Base-by-base conservation (phyloP, 306 rosid genomes). In the Cicer yamashitae region DNA sequence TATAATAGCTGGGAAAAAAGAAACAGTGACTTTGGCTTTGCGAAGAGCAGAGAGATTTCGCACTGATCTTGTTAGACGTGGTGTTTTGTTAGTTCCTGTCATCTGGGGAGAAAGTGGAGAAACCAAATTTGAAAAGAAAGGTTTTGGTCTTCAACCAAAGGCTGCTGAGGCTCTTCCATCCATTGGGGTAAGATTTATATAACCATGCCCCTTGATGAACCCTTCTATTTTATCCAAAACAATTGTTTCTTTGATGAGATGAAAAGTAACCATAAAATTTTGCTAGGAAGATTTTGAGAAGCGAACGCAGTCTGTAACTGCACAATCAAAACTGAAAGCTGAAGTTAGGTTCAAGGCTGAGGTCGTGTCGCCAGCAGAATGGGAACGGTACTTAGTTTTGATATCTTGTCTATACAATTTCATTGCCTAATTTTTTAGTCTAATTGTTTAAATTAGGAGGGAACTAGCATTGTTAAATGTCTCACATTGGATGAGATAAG, bases 291-390 rank as follows among this genome's bases (percentile, higher is more conserved):
- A 94, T 81, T 94, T 94, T 62, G 97, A 92, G 82, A 89, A 94
- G 85, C 90, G 93, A 76, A 77, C 96, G 74, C 93, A 94, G 78
- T 92, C 96, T 53, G 71, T 94, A 89, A 86, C 85, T 17, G 81
- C 98, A 59, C 89, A 83, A 71, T 90, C 99, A 1, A 94, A 88
- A 89, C 84, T 94, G 92, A 88, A 92, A 83, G 88, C 99, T 52
- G 99, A 94, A 90, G 87, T 92, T 75, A 88, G 93, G 81, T 94
- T 92, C 86, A 89, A 83, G 89, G 96, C 99, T 22, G 98, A 94
- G 83, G 86, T 73, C 74, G 77, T 92, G 67, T 92, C 98, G 18
- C 92, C 96, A 51, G 89, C 84, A 7, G 98, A 94, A 84, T 94
- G 99, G 99, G 92, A 94, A 90, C 86, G 91, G 99, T 94, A 73